A percentile compares a stretch with the other conserved stretches of the same genome.
phyloP scores from a whole-genome alignment of 2,329 filamentous ascomycete genomes.

The Curvularia verruculosa region DNA sequence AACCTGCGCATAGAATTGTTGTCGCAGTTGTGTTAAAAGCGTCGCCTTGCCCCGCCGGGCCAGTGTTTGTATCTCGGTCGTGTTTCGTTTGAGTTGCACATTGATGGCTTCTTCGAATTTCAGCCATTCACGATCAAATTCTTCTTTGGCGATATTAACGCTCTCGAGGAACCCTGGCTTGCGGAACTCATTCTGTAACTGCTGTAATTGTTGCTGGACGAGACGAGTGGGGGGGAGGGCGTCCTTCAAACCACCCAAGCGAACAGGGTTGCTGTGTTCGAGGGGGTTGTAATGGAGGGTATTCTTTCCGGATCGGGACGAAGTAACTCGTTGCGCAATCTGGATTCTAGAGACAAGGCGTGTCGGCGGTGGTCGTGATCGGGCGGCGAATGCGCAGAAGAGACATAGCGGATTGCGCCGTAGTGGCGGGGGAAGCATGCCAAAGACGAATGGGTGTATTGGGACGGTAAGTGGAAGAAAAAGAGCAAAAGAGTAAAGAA shows the following conservation, averaged over 20 bases:
- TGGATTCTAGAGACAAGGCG: slow-evolving; percentile 40
- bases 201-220: slow-evolving; percentile 21
- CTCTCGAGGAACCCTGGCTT: slow-evolving; percentile 32
- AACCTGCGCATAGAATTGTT: slow-evolving; percentile 65
- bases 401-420: slow-evolving; percentile 48
- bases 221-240: not conserved
- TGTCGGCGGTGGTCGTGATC: slow-evolving; percentile 24
- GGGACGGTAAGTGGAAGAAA: not conserved
- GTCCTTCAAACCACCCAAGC: not conserved
- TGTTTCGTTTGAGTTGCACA: slow-evolving; percentile 28
- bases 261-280: not conserved
- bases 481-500: not conserved
- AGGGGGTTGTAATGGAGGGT: slow-evolving; percentile 1
- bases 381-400: slow-evolving; percentile 48
- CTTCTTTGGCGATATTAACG: slow-evolving; percentile 30
- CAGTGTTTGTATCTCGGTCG: slow-evolving; percentile 25
- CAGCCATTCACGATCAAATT: slow-evolving; percentile 39
- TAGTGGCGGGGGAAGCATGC: slow-evolving; percentile 37
- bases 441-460: slow-evolving; percentile 7
- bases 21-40: slow-evolving; percentile 64
- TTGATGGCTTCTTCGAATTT: slow-evolving; percentile 31
- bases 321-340: slow-evolving; percentile 21
- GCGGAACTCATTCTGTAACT: slow-evolving; percentile 22
- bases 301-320: not conserved
- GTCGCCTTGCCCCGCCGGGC: slow-evolving; percentile 18